Evolutionary conservation across 805 yeast genomes (phyloP).

Genomic region (Yarrowia divulgata): DNA sequence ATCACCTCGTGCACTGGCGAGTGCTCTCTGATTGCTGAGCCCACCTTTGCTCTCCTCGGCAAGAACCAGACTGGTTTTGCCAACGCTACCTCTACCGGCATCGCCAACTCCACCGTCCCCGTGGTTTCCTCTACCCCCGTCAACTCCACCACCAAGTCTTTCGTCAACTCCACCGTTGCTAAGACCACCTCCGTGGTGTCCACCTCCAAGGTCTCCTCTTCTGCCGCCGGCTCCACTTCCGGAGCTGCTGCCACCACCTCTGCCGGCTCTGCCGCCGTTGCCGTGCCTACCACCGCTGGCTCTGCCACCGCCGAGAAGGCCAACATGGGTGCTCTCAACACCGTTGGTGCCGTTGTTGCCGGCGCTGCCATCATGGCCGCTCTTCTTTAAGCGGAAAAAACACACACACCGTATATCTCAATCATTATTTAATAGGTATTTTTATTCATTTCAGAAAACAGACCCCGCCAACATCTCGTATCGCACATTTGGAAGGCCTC

Average conservation of each 20-base stretch:
- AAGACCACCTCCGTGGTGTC: neutral
- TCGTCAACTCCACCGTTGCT: constrained; percentile 24
- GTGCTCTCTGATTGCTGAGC: constrained; percentile 22
- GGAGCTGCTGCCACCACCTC: constrained; percentile 30
- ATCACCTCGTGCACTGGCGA: constrained; percentile 33
- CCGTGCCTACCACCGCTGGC: constrained; percentile 40
- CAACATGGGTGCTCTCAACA: constrained; percentile 22
- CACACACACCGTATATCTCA: neutral
- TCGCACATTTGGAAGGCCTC: no score
- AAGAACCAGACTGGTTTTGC: constrained; percentile 28
- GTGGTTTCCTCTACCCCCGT: constrained; percentile 9
- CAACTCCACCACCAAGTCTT: no score
- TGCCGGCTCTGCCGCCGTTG: constrained; percentile 18
- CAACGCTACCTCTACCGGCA: constrained; percentile 18
- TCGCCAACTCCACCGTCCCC: constrained; percentile 24
- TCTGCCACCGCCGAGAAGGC: constrained; percentile 38
- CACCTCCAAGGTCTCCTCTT: neutral
- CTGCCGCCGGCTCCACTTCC: neutral
- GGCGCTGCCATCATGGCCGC: constrained; percentile 32
- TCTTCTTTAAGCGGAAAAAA: constrained; percentile 17
- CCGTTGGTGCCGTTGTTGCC: constrained; percentile 21
- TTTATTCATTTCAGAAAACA: neutral
- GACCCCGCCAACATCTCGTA: no score
- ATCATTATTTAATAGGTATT: constrained; percentile 12
- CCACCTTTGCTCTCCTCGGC: constrained; percentile 15